Evolutionary conservation across 192 early-diverging fungal genomes (phyloP).

Genomic region (Dimargaris xerosporica): DNA sequence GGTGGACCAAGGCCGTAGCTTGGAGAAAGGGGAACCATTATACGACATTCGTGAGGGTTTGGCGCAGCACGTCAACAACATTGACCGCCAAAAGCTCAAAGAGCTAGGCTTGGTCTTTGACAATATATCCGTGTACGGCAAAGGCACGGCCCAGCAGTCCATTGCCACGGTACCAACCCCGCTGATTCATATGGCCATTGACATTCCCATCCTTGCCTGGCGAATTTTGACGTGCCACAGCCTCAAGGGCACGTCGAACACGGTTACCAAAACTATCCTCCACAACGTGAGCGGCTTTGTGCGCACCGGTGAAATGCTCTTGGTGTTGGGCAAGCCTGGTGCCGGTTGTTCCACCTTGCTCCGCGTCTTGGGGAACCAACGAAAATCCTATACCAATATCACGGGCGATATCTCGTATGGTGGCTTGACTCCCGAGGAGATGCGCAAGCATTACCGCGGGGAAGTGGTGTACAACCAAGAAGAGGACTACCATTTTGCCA

Average conservation of each 20-base stretch:
- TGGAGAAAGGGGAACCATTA: slow-evolving; percentile 3
- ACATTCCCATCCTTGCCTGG: not conserved
- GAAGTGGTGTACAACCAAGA: slow-evolving; percentile 70
- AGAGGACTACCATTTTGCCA: slow-evolving; percentile 64
- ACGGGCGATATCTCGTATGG: slow-evolving; percentile 46
- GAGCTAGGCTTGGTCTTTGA: slow-evolving; percentile 26
- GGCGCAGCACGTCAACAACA: not conserved
- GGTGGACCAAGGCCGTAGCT: not conserved
- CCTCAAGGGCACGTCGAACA: not conserved
- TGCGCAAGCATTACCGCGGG: slow-evolving; percentile 45
- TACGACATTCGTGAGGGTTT: slow-evolving; percentile 7
- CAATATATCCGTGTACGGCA: slow-evolving; percentile 23
- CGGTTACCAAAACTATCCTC: slow-evolving; percentile 32
- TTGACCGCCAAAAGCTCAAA: slow-evolving; percentile 15
- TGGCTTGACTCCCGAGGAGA: slow-evolving; percentile 40
- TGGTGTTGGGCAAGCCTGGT: slow-evolving; percentile 53
- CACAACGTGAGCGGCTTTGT: slow-evolving; percentile 43
- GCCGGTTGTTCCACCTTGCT: slow-evolving; percentile 52
- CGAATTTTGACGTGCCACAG: not conserved
- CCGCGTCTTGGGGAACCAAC: slow-evolving; percentile 42
- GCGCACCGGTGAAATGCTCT: slow-evolving; percentile 54
- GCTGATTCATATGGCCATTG: not conserved
- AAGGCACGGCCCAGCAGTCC: slow-evolving; percentile 2
- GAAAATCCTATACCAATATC: slow-evolving; percentile 34
- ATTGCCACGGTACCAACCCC: not conserved